Evolutionary conservation across 2,329 filamentous ascomycete species (phyloP).

Genomic region (Fusarium euwallaceae): DNA sequence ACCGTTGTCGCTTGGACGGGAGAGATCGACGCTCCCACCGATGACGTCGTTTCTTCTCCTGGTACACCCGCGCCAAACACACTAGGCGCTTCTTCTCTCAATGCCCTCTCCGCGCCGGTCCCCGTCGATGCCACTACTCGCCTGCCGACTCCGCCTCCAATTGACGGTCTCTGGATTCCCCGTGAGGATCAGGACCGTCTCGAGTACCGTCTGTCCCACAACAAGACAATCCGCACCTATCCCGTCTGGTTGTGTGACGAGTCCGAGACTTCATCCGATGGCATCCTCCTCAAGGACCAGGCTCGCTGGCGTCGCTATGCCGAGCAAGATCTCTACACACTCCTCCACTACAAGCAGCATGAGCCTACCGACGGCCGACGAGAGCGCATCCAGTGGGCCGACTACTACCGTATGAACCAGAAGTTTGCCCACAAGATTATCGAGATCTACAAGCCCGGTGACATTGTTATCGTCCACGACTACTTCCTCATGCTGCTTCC

Average conservation of each 20-base stretch:
- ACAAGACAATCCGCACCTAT: constrained; percentile 81
- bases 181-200: constrained; percentile 78
- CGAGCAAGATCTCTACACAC: constrained; percentile 90
- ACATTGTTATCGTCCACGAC: constrained; percentile 93
- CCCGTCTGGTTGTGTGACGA: constrained; percentile 93
- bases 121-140: constrained; percentile 75
- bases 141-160: constrained; percentile 67
- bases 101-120: constrained; percentile 83
- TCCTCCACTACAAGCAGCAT: constrained; percentile 97
- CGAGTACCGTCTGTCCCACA: constrained; percentile 79
- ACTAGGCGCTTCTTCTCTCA: constrained; percentile 69
- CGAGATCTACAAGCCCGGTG: constrained; percentile 90
- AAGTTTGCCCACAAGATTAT: constrained; percentile 92
- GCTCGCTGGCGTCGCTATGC: constrained; percentile 89
- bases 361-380: constrained; percentile 87
- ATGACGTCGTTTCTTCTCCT: constrained; percentile 59
- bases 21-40: constrained; percentile 74
- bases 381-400: constrained; percentile 87
- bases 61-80: constrained; percentile 61
- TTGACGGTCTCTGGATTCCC: constrained; percentile 79
- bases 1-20: constrained; percentile 96
- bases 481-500: constrained; percentile 94
- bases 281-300: constrained; percentile 84
- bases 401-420: constrained; percentile 94
- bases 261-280: constrained; percentile 73